Base-by-base conservation (phyloP, 768 basidiomycete genomes). In the Kwoniella sp. region DNA sequence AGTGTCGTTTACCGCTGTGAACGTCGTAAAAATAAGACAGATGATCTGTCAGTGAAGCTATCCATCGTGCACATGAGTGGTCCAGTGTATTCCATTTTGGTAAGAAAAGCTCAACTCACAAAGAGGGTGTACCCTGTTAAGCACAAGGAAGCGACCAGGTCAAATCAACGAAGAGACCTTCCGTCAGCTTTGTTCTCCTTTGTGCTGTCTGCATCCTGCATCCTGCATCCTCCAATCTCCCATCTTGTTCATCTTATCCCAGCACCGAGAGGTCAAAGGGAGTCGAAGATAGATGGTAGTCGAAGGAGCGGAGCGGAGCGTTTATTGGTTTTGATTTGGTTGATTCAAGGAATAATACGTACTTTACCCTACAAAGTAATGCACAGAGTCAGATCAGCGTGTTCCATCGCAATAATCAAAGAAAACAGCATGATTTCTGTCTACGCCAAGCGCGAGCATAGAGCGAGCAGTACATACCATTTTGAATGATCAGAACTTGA, bases 111-210 rank as follows among this genome's bases (percentile, higher is more conserved):
- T 49, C 15, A 51, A 88, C 90, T 80, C 79, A 92, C 90, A 94
- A 94, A 80, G 92, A 93, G 82, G 92, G 92, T 80, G 92, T 94
- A 88, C 92, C 92, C 91, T 81, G 69, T 77, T 78, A 71, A 24
- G 29, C 49, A 44, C 40, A 44, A 65, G 73, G 47, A 40, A 74
- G 71, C 68, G 76, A 77, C 73, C 72, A 79, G 77, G 69, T 71
- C 71, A 71, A 74, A 63, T 44, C 63, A 57, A 62, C 59, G 56
- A 74, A 60, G 65, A 78, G 83, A 91, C 90, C 90, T 90, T 92
- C 91, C 82, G 90, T 91, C 90, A 77, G 77, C 77, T 67, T 54
- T 17, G 22, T 26, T 36, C 24, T 49, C 48, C 48, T 21, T 27
- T 51, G 24, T 27, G 40, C 40, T 44, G 3, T 44, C 10, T 19